Conservation (phyloP, 768 basidiomycete species). For the Trametes sanguinea region DNA sequence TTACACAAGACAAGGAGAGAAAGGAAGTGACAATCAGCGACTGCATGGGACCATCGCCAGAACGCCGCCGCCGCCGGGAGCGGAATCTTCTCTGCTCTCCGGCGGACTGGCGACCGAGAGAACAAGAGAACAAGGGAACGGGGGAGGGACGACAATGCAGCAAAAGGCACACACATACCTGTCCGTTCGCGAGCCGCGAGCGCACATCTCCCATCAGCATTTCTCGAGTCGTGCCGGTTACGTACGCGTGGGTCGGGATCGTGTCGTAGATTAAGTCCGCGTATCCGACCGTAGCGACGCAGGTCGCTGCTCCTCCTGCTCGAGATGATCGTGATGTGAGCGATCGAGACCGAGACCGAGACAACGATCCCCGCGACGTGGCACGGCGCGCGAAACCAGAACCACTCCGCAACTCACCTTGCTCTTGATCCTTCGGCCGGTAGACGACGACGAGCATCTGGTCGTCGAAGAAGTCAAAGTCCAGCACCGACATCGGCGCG, state of each 20-base stretch:
- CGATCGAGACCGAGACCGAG: slow-evolving; percentile 6
- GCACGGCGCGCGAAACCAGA: too few relatives aligned
- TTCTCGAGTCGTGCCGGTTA: slow-evolving; percentile 59
- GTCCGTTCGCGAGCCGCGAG: slow-evolving; percentile 58
- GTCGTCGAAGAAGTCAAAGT: slow-evolving; percentile 81
- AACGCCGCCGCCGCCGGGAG: slow-evolving; percentile 1
- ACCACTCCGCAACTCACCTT: slow-evolving; percentile 44
- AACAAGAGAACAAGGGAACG: background rate
- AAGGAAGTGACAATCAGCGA: background rate
- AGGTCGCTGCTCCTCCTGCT: slow-evolving; percentile 47
- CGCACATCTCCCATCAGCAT: slow-evolving; percentile 62
- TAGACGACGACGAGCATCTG: slow-evolving; percentile 66
- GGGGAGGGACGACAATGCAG: background rate
- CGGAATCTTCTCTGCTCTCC: background rate
- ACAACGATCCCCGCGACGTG: background rate
- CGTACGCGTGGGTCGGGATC: slow-evolving; percentile 44
- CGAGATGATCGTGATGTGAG: slow-evolving; percentile 38
- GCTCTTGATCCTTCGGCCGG: slow-evolving; percentile 44
- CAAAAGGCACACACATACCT: slow-evolving; percentile 49
- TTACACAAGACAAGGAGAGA: slow-evolving; percentile 10
- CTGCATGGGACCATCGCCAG: background rate
- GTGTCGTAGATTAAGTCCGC: slow-evolving; percentile 59
- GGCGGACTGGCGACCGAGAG: background rate
- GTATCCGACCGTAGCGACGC: slow-evolving; percentile 67
- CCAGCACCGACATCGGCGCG: slow-evolving; percentile 55